Evolutionary conservation across 768 basidiomycete species (phyloP), one percentile per base, ranked within the genome.

Genomic region (Tricholoma terreum): DNA sequence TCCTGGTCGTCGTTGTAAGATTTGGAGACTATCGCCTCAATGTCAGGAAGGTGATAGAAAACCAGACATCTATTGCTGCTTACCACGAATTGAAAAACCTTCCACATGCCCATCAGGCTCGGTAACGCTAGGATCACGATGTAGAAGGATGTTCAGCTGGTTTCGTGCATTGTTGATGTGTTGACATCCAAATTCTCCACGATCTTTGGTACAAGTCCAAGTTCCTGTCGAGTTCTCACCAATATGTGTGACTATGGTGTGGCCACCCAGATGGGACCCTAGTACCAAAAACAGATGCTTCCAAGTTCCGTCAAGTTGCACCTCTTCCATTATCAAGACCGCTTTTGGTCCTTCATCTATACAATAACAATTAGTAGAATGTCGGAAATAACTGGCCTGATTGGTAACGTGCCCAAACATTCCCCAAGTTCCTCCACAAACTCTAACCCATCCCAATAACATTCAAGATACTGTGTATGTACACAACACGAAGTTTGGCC

Each of bases 151-250:
- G 19, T 21, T 35, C 7, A 56, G 43, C 48, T 36, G 27, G 7
- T 56, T 35, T n/a, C 9, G 17, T 30, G 55, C 48, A 24, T 36
- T 21, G 2, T 14, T n/a, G 11, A 56, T 35, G 27, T 56, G 55
- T 3, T n/a, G 8, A 42, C 55, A 56, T n/a, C n/a, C n/a, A 4
- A 11, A 2, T n/a, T 24, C 35, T n/a, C 40, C 10, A 7, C 33
- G 14, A 24, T 56, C 55, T 22, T 56, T 56, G 10, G 22, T 3
- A 12, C 55, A 56, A 24, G 49, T 38, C 35, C 55, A 56, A 9
- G 42, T n/a, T 3, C 55, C 55, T 30, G 35, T 35, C 14, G 7
- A 15, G 22, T 50, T 31, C 17, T 22, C 31, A 24, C 55, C 55
- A n/a, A 50, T 36, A 40, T 50, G 42, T 8, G 40, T n/a, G 15